Evolutionary conservation across 2,329 filamentous ascomycete genomes (phyloP), one percentile per base, ranked within the genome.

Genomic region (Coniochaeta prunicola): DNA sequence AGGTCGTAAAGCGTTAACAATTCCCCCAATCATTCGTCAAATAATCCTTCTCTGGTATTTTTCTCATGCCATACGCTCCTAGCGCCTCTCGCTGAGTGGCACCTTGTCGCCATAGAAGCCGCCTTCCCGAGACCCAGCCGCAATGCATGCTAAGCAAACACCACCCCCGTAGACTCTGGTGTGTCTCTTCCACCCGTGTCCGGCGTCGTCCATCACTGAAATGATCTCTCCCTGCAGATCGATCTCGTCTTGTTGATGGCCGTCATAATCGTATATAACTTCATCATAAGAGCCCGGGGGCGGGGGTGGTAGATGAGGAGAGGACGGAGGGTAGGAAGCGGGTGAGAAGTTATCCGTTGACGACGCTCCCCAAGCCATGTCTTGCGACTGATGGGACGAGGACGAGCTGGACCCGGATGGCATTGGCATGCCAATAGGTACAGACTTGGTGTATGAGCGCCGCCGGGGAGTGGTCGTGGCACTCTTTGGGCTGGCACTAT

Each of bases 111-210:
- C 82, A 62, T 84, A 84, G 67, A 81, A 82, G 8, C 75, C 73
- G 12, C 72, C 73, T 28, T 76, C 70, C n/a, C 71, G 69, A 33
- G 71, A 71, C 7, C 75, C 77, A 10, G 78, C 75, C 9, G 78
- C 80, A 40, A 78, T 71, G 63, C 82, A 85, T 1, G 81, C 81
- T 40, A 83, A 73, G 62, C 82, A 85, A 2, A 80, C 76, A 6
- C 82, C 81, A 60, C 82, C 82, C 30, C 81, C 81, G 62, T 84
- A 85, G 28, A 85, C 82, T 28, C 81, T 77, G 17, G 82, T 85
- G 67, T 85, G 82, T 38, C 81, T 76, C 64, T 75, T 80, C 82
- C 81, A 85, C 45, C 76, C 76, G 19, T 76, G 73, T 4, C 79
- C 80, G 13, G 74, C 71, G 59, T 73, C 73, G 64, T 82, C 76